These are phyloP conservation scores for Butyriboletus pseudospeciosus DNA, from an alignment of 1,284 basidiomycete species.

Conservation along the genomic window DNA sequence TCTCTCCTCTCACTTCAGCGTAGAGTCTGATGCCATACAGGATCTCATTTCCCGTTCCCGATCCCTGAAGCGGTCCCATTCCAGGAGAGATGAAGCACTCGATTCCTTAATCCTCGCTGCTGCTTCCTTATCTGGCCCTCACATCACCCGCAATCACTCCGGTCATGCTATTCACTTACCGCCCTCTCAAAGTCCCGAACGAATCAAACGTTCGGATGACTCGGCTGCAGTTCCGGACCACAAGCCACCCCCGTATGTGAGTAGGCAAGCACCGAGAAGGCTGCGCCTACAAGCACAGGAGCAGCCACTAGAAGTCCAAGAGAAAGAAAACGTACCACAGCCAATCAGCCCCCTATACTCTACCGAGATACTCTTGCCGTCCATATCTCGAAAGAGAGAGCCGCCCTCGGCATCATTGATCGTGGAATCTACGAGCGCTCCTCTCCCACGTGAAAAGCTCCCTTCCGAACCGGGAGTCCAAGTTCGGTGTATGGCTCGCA, in stretches of 20 bases:
- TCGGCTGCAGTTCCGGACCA: slow-evolving; percentile 33
- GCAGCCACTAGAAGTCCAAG: slow-evolving; percentile 5
- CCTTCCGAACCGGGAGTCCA: slow-evolving; percentile 33
- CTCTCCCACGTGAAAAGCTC: slow-evolving; percentile 12
- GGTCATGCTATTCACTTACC: slow-evolving; percentile 47
- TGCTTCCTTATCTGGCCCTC: slow-evolving; percentile 63
- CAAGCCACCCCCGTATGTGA: slow-evolving; percentile 55
- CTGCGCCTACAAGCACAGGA: slow-evolving; percentile 42
- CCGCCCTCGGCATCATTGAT: slow-evolving; percentile 3
- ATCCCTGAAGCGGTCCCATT: slow-evolving; percentile 37
- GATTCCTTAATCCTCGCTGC: slow-evolving; percentile 72
- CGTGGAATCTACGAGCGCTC: slow-evolving; percentile 4
- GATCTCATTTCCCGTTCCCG: slow-evolving; percentile 41
- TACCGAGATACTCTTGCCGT: slow-evolving; percentile 26
- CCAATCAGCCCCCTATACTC: slow-evolving; percentile 21
- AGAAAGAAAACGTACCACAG: slow-evolving; percentile 32
- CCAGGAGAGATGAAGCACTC: slow-evolving; percentile 60
- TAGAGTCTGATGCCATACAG: slow-evolving; percentile 39
- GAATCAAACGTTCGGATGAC: slow-evolving; percentile 39
- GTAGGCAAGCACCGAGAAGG: slow-evolving; percentile 66
- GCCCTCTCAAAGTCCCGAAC: slow-evolving; percentile 56
- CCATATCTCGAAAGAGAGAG: slow-evolving; percentile 23
- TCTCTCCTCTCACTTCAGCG: slow-evolving; percentile 22
- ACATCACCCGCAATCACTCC: slow-evolving; percentile 68
- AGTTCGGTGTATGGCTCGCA: slow-evolving; percentile 93